These are phyloP conservation scores for Hypomyces perniciosus DNA, from an alignment of 2,329 filamentous ascomycete species.

Conservation along the genomic window DNA sequence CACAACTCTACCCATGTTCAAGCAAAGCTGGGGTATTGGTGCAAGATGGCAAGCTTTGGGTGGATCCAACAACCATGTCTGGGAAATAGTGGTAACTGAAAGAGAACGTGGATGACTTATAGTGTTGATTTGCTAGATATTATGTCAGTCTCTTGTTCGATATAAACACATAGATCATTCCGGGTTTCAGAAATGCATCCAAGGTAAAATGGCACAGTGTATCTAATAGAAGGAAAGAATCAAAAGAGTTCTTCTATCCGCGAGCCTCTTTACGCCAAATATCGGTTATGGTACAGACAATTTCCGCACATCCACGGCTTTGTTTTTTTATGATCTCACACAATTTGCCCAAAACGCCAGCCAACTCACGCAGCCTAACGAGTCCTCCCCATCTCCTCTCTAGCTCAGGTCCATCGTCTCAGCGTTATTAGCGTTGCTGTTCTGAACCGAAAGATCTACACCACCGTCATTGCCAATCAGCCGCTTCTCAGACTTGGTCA, in stretches of 20 bases:
- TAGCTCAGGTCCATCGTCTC: constrained; percentile 44
- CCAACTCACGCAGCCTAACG: constrained; percentile 15
- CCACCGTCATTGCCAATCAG: constrained; percentile 82
- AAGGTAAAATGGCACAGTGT: no score
- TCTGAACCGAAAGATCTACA: constrained; percentile 60
- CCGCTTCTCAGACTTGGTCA: constrained; percentile 82
- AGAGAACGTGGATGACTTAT: no score
- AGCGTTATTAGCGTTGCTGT: constrained; percentile 30
- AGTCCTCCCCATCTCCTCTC: constrained; percentile 10
- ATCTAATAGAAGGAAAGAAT: constrained; percentile 6
- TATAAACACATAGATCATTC: no score
- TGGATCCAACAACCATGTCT: no score
- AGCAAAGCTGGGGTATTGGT: no score
- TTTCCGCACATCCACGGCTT: constrained; percentile 18
- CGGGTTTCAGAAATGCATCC: no score
- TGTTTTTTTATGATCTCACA: constrained; percentile 13
- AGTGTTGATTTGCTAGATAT: no score
- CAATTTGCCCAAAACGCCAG: constrained; percentile 25
- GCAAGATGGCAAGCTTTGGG: no score
- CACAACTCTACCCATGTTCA: no score
- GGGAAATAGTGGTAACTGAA: no score
- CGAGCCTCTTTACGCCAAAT: constrained; percentile 16
- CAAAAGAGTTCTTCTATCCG: constrained; percentile 16
- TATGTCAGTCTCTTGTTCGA: no score
- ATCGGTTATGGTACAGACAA: constrained; percentile 22